Percentiles rank a stretch among this genome's conserved stretches.
Conservation (phyloP, 2,329 filamentous ascomycete genomes). For the Thelonectria olida region DNA sequence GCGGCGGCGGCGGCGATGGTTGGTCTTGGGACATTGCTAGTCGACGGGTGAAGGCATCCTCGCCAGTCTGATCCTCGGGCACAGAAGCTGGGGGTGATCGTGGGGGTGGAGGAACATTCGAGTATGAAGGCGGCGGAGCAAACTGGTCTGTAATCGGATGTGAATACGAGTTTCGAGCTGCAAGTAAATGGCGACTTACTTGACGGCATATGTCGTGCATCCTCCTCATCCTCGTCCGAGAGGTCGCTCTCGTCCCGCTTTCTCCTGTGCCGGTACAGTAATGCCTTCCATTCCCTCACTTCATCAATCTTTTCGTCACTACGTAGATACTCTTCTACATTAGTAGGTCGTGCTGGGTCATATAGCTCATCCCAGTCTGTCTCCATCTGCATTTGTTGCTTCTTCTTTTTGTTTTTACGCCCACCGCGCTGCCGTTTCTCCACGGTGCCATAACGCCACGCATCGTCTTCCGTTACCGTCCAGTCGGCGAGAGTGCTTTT, state of each 20-base stretch:
- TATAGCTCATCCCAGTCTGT: slow-evolving; percentile 95
- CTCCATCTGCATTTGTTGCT: slow-evolving; percentile 64
- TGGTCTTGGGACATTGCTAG: slow-evolving; percentile 62
- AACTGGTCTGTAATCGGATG: slow-evolving; percentile 59
- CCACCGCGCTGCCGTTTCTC: slow-evolving; percentile 80
- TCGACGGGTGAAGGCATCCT: slow-evolving; percentile 75
- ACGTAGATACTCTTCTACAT: slow-evolving; percentile 82
- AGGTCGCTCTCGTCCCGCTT: slow-evolving; percentile 52
- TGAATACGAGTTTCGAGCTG: slow-evolving; percentile 27
- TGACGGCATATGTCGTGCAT: slow-evolving; percentile 36
- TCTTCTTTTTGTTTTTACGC: slow-evolving; percentile 79
- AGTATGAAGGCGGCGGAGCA: slow-evolving; percentile 66
- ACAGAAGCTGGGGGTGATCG: slow-evolving; percentile 56
- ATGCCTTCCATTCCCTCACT: slow-evolving; percentile 84
- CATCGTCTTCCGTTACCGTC: slow-evolving; percentile 80
- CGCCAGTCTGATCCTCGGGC: slow-evolving; percentile 69
- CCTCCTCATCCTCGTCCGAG: slow-evolving; percentile 52
- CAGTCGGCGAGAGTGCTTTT: slow-evolving; percentile 85
- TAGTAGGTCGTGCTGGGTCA: slow-evolving; percentile 83
- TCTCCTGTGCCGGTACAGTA: slow-evolving; percentile 76
- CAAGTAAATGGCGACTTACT: slow-evolving; percentile 44
- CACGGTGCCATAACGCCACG: slow-evolving; percentile 72
- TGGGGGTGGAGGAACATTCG: slow-evolving; percentile 65
- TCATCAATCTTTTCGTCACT: slow-evolving; percentile 87
- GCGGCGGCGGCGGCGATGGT: slow-evolving; percentile 47